Evolutionary conservation across 1,284 basidiomycete genomes (phyloP).

Genomic region (Sphaerobolus stellatus): DNA sequence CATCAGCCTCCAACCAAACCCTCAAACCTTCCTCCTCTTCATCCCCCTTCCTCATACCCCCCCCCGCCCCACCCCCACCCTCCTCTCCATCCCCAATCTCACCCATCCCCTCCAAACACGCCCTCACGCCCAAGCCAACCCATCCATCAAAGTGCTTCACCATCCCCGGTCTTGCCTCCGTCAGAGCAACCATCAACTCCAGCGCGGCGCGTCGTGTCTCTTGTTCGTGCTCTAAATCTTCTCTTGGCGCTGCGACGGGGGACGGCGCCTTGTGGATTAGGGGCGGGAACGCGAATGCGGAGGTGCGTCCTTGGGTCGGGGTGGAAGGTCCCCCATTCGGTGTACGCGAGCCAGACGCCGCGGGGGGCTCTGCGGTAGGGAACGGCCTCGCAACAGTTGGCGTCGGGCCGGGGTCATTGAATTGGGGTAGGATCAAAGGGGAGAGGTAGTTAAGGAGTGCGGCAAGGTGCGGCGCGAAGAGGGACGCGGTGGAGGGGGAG

Average conservation of each 20-base stretch:
- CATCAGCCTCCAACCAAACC: conserved; percentile 72
- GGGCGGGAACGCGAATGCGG: conserved; percentile 58
- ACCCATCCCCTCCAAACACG: conserved; percentile 78
- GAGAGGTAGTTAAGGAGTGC: conserved; percentile 66
- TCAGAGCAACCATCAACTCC: conserved; percentile 76
- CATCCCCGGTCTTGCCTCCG: conserved; percentile 66
- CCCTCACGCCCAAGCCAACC: conserved; percentile 64
- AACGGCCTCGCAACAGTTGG: conserved; percentile 58
- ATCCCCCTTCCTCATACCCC: conserved; percentile 73
- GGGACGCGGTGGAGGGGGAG: conserved; percentile 48
- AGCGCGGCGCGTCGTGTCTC: conserved; percentile 63
- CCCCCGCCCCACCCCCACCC: conserved; percentile 61
- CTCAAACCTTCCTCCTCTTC: conserved; percentile 53
- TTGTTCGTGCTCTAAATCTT: conserved; percentile 44
- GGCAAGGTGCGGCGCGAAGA: conserved; percentile 67
- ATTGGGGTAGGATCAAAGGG: conserved; percentile 55
- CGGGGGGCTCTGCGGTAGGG: conserved; percentile 11
- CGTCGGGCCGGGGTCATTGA: conserved; percentile 65
- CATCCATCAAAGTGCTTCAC: conserved; percentile 66
- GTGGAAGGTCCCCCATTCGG: conserved; percentile 14
- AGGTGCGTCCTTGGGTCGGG: conserved; percentile 14
- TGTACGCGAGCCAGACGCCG: conserved; percentile 20
- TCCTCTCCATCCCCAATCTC: conserved; percentile 58
- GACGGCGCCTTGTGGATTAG: conserved; percentile 11
- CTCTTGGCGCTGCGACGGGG: conserved; percentile 18